Conservation (phyloP, 805 yeast species). For the Komagataella kurtzmanii region DNA sequence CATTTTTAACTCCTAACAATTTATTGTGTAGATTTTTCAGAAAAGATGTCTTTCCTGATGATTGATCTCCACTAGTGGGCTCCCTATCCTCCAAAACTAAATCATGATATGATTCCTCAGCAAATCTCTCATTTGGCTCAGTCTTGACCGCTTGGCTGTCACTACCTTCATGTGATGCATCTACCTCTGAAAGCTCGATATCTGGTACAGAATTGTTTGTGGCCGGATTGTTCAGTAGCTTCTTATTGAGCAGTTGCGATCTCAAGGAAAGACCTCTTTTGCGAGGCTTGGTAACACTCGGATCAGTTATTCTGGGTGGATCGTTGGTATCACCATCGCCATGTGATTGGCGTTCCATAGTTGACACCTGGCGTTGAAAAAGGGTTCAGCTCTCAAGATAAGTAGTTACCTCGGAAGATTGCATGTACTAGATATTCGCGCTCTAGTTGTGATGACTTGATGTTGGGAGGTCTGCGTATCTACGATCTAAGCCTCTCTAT, state of each 20-base stretch:
- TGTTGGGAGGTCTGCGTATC: neutral
- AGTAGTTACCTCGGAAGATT: neutral
- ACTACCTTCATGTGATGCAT: slow-evolving; percentile 9
- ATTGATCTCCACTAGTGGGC: neutral
- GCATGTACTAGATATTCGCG: neutral
- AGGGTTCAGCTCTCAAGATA: neutral
- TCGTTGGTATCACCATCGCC: neutral
- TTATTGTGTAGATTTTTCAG: neutral
- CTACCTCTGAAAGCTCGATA: slow-evolving; percentile 19
- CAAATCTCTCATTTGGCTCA: slow-evolving; percentile 3
- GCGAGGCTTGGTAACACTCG: slow-evolving; percentile 22
- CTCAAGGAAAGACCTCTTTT: slow-evolving; percentile 56
- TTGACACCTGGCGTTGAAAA: neutral
- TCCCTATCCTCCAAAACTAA: neutral
- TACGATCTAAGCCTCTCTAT: neutral
- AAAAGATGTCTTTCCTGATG: neutral
- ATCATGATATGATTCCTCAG: neutral
- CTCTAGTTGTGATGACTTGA: neutral
- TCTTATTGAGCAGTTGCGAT: slow-evolving; percentile 46
- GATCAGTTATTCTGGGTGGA: neutral
- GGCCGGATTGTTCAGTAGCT: slow-evolving; percentile 11
- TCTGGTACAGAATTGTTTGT: slow-evolving; percentile 10
- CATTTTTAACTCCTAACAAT: neutral
- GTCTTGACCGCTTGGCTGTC: slow-evolving; percentile 2
- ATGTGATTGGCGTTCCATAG: neutral